Conservation (phyloP, 768 basidiomycete genomes). For the Leucogyrophana mollusca region DNA sequence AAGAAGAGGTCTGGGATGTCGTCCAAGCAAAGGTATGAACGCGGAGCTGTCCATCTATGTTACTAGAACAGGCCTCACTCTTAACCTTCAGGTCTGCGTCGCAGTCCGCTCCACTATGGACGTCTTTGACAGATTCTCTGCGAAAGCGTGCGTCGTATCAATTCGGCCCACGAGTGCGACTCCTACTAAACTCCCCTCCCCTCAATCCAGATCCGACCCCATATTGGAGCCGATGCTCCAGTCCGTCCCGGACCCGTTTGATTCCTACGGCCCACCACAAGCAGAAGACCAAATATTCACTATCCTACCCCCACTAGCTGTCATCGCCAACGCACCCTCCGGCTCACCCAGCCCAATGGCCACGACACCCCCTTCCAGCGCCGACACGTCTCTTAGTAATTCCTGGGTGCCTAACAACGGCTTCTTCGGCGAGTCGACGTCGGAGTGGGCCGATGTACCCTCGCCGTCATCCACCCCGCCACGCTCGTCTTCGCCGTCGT, state of each 20-base stretch:
- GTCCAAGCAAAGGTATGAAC: conserved; percentile 75
- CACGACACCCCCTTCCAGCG: conserved; percentile 36
- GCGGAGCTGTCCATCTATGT: not conserved
- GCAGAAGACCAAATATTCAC: conserved; percentile 91
- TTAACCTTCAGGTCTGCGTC: conserved; percentile 57
- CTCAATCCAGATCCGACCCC: conserved; percentile 67
- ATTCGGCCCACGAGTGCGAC: conserved; percentile 1
- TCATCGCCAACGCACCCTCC: conserved; percentile 64
- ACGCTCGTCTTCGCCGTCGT: conserved; percentile 52
- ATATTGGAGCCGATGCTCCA: conserved; percentile 89
- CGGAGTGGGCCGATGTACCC: conserved; percentile 54
- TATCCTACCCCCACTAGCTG: conserved; percentile 83
- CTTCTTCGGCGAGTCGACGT: conserved; percentile 48
- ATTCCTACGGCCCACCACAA: conserved; percentile 85
- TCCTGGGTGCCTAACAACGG: conserved; percentile 53
- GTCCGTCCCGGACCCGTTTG: conserved; percentile 89
- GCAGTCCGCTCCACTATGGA: conserved; percentile 91
- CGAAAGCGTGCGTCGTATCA: conserved; percentile 69
- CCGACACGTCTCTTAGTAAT: conserved; percentile 40
- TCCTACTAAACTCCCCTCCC: conserved; percentile 10
- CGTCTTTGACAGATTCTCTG: conserved; percentile 82
- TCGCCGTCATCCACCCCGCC: conserved; percentile 41
- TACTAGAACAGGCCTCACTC: conserved; percentile 12
- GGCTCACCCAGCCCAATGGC: conserved; percentile 61
- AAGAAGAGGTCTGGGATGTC: conserved; percentile 94